Evolutionary conservation across 1,284 basidiomycete species (phyloP).

Genomic region (Ganoderma sinense): DNA sequence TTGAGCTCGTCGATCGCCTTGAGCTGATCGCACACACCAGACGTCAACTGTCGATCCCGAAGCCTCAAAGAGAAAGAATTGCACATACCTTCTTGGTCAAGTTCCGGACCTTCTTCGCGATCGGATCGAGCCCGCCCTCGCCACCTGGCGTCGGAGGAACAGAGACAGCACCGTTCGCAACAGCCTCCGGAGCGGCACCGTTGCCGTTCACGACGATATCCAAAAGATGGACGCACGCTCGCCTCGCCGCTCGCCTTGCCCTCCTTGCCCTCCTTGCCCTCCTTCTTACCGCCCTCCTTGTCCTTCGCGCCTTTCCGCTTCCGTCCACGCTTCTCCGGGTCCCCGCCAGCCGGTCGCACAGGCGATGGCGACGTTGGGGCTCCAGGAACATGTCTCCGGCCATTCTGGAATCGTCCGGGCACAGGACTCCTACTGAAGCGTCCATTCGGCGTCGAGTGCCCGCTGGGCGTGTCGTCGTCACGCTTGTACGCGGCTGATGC

Average conservation of each 20-base stretch:
- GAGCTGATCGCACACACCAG: constrained; percentile 71
- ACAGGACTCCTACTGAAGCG: constrained; percentile 67
- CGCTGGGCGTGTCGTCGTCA: constrained; percentile 76
- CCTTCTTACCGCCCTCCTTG: constrained; percentile 38
- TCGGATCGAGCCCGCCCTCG: constrained; percentile 74
- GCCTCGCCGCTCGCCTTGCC: constrained; percentile 35
- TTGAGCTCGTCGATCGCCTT: constrained; percentile 97
- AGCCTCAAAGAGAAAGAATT: background rate
- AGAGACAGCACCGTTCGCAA: constrained; percentile 39
- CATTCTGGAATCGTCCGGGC: constrained; percentile 51
- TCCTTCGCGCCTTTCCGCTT: constrained; percentile 64
- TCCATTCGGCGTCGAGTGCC: constrained; percentile 67
- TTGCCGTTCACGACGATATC: constrained; percentile 44
- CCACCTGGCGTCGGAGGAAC: constrained; percentile 65
- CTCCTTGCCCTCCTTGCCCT: constrained; percentile 8
- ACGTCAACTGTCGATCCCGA: background rate
- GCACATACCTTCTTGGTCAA: constrained; percentile 84
- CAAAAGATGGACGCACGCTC: constrained; percentile 44
- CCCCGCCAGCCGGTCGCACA: constrained; percentile 44
- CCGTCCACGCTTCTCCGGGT: constrained; percentile 54
- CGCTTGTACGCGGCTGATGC: constrained; percentile 89
- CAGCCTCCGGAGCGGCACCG: constrained; percentile 33
- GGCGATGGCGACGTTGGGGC: constrained; percentile 61
- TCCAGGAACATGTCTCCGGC: constrained; percentile 70
- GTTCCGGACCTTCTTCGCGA: constrained; percentile 92